A percentile compares a stretch with the other conserved stretches of the same genome.
Conservation (phyloP, 495 filamentous ascomycete species). For the Aspergillus cavernicola region DNA sequence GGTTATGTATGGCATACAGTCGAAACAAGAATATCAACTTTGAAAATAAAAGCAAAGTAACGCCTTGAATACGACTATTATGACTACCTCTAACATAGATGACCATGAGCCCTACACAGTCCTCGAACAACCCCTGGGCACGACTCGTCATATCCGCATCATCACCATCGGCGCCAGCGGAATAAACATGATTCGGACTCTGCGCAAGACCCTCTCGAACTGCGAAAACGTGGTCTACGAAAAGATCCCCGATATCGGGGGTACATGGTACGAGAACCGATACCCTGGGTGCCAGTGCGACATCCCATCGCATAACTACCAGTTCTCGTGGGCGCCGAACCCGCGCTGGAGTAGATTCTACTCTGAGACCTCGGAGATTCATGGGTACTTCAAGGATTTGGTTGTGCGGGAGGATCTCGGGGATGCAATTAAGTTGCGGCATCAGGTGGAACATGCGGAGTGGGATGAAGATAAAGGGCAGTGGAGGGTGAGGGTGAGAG, state of each 20-base stretch:
- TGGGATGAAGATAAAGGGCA: slow-evolving; percentile 36
- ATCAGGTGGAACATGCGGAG: slow-evolving; percentile 27
- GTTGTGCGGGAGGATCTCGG: too few relatives aligned
- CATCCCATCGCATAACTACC: slow-evolving; percentile 29
- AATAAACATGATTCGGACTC: not conserved
- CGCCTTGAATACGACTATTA: too few relatives aligned
- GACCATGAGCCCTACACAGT: not conserved
- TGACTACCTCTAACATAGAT: too few relatives aligned
- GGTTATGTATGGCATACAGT: too few relatives aligned
- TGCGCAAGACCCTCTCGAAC: slow-evolving; percentile 31
- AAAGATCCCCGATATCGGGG: slow-evolving; percentile 65
- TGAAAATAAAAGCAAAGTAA: too few relatives aligned
- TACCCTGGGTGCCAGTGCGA: slow-evolving; percentile 32
- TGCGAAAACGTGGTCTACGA: slow-evolving; percentile 64
- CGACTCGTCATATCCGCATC: not conserved
- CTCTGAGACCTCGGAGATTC: too few relatives aligned
- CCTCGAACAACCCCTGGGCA: not conserved
- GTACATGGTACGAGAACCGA: slow-evolving; percentile 62
- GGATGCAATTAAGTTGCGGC: slow-evolving; percentile 35
- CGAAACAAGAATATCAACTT: too few relatives aligned
- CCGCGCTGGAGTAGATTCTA: slow-evolving; percentile 37
- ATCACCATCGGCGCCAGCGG: slow-evolving; percentile 16
- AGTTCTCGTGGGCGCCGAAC: slow-evolving; percentile 28
- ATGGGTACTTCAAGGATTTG: too few relatives aligned
- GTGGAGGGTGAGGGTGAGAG: slow-evolving; percentile 41